A percentile compares a stretch with the other conserved stretches of the same genome.
Evolutionary conservation across 176 grass and related monocot genomes (phyloP).

Genomic region (Elaeis guineensis): DNA sequence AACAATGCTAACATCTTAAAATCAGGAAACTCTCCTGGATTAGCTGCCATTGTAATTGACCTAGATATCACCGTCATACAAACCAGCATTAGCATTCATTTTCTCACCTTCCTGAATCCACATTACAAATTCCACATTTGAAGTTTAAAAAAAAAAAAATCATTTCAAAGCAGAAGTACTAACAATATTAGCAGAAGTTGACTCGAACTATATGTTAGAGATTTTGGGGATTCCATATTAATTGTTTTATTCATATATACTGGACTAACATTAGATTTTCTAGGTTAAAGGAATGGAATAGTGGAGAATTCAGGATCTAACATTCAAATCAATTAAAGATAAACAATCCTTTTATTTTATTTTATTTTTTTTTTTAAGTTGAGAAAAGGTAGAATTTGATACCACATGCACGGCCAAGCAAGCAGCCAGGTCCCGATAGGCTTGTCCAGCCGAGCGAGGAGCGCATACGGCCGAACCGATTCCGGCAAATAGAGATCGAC

Average conservation of each 20-base stretch:
- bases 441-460: conserved; percentile 75
- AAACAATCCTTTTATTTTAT: too few relatives aligned
- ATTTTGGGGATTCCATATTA: too few relatives aligned
- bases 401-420: conserved; percentile 86
- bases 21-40: conserved; percentile 46
- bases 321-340: background rate
- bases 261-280: too few relatives aligned
- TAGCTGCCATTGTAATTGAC: conserved; percentile 69
- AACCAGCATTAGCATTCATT: background rate
- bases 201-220: too few relatives aligned
- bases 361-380: too few relatives aligned
- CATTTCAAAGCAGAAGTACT: too few relatives aligned
- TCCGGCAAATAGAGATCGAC: conserved; percentile 48
- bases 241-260: too few relatives aligned
- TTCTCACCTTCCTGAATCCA: too few relatives aligned
- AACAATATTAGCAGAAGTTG: too few relatives aligned
- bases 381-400: background rate
- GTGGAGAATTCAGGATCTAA: too few relatives aligned
- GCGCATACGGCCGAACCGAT: conserved; percentile 52
- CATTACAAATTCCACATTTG: too few relatives aligned
- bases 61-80: conserved; percentile 5
- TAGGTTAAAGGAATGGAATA: too few relatives aligned
- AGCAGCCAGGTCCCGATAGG: conserved; percentile 76
- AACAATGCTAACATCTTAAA: conserved; percentile 76
- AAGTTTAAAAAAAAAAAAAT: background rate